Evolutionary conservation across 1,139 yeast genomes (phyloP).

Genomic region (Casaregolazyma lundiana): DNA sequence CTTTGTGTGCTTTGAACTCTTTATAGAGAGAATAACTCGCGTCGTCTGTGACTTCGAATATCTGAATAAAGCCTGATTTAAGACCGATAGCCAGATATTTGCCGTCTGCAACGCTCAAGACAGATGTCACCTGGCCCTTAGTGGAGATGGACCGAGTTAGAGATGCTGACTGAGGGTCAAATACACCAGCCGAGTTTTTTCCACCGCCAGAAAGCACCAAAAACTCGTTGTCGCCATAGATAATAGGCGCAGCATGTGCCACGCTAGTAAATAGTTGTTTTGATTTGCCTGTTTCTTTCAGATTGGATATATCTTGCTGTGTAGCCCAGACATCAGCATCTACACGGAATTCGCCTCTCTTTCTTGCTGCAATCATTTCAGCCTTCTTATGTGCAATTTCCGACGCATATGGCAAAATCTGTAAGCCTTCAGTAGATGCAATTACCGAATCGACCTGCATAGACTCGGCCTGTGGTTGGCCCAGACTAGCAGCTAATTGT

Average conservation of each 20-base stretch:
- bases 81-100: conserved; percentile 20
- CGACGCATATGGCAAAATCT: conserved; percentile 4
- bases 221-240: conserved; percentile 15
- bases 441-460: conserved; percentile 18
- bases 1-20: neutral
- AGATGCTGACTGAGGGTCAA: conserved; percentile 1
- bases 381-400: conserved; percentile 18
- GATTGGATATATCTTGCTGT: conserved; percentile 13
- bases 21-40: neutral
- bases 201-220: conserved; percentile 27
- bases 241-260: conserved; percentile 16
- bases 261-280: conserved; percentile 27
- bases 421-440: neutral
- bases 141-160: conserved; percentile 1
- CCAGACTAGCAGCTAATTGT: conserved; percentile 34
- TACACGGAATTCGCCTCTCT: conserved; percentile 16
- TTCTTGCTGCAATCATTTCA: conserved; percentile 21
- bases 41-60: conserved; percentile 12
- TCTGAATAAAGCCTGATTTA: conserved; percentile 23
- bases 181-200: conserved; percentile 15
- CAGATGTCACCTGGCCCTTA: conserved; percentile 6
- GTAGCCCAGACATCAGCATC: conserved; percentile 17
- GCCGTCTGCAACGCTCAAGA: conserved; percentile 22
- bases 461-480: conserved; percentile 15
- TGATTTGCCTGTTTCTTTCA: conserved; percentile 16